Percentiles rank a stretch among this genome's conserved stretches.
Conservation (phyloP, 2,329 filamentous ascomycete species). For the Escovopsis sp. region DNA sequence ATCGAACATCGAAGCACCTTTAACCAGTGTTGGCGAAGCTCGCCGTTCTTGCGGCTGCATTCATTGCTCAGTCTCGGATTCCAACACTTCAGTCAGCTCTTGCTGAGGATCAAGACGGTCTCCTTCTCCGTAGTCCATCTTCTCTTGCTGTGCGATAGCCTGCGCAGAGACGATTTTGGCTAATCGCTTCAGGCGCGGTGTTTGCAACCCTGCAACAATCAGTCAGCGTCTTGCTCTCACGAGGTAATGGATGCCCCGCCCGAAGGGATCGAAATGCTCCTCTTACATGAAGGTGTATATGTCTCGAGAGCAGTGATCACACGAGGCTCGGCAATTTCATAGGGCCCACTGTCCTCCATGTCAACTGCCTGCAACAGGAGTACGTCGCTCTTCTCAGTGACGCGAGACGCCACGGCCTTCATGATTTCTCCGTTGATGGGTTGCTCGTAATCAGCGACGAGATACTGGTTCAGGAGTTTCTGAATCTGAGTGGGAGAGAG, state of each 20-base stretch:
- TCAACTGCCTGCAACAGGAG: conserved; percentile 86
- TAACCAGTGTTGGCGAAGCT: conserved; percentile 7
- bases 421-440: conserved; percentile 99
- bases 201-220: conserved; percentile 69
- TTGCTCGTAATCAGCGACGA: conserved; percentile 97
- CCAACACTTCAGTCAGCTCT: conserved; percentile 35
- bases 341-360: conserved; percentile 97
- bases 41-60: neutral
- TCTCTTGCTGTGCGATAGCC: conserved; percentile 89
- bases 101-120: conserved; percentile 34
- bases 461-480: conserved; percentile 95
- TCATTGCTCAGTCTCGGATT: conserved; percentile 18
- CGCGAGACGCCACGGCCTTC: conserved; percentile 94
- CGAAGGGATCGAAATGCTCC: neutral
- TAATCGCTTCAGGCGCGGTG: conserved; percentile 80
- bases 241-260: neutral
- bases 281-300: conserved; percentile 90
- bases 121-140: conserved; percentile 42
- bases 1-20: conserved; percentile 13
- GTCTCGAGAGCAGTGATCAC: conserved; percentile 94
- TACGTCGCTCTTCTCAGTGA: conserved; percentile 97
- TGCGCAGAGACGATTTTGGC: conserved; percentile 98
- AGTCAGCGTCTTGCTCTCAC: conserved; percentile 13
- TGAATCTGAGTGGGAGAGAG: conserved; percentile 97
- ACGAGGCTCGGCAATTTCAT: conserved; percentile 93